phyloP scores from a whole-genome alignment of 2,329 filamentous ascomycete genomes.

The Arachnomyces sp. region DNA sequence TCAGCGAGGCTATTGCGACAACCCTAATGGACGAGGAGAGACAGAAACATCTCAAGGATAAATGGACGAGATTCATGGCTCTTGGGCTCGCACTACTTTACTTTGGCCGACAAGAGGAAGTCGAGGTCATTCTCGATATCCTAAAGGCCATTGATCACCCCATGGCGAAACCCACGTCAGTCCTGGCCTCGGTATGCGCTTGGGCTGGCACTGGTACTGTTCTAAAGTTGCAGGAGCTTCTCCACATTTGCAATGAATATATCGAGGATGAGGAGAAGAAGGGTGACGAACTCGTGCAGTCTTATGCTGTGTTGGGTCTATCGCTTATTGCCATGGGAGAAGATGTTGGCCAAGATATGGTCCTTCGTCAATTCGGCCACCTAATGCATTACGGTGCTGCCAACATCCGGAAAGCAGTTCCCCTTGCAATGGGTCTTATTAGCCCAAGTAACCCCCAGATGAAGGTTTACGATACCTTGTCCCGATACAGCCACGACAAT shows the following conservation, averaged over 20 bases:
- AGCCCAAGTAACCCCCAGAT: slow-evolving; percentile 98
- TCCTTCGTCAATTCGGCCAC: slow-evolving; percentile 91
- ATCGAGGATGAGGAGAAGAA: slow-evolving; percentile 93
- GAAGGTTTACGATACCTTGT: slow-evolving; percentile 98
- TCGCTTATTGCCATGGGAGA: slow-evolving; percentile 96
- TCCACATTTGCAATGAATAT: slow-evolving; percentile 97
- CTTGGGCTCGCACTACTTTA: slow-evolving; percentile 87
- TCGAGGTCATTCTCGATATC: slow-evolving; percentile 95
- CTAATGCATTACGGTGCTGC: slow-evolving; percentile 98
- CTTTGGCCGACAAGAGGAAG: slow-evolving; percentile 95
- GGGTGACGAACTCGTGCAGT: slow-evolving; percentile 88
- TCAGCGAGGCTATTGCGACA: slow-evolving; percentile 84
- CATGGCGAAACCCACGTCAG: slow-evolving; percentile 90
- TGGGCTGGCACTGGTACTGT: slow-evolving; percentile 98
- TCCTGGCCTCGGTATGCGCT: slow-evolving; percentile 91
- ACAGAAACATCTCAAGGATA: slow-evolving; percentile 84
- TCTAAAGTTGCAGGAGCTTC: slow-evolving; percentile 89
- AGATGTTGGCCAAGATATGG: slow-evolving; percentile 98
- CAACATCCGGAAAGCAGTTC: slow-evolving; percentile 93
- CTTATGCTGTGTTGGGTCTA: slow-evolving; percentile 90
- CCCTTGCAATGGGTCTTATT: slow-evolving; percentile 90
- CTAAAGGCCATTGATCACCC: slow-evolving; percentile 95
- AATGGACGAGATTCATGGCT: slow-evolving; percentile 96
- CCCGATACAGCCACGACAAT: slow-evolving; percentile 95
- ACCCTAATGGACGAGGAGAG: slow-evolving; percentile 91